phyloP scores from a whole-genome alignment of 1,284 basidiomycete species.

The Moesziomyces globuligerus region DNA sequence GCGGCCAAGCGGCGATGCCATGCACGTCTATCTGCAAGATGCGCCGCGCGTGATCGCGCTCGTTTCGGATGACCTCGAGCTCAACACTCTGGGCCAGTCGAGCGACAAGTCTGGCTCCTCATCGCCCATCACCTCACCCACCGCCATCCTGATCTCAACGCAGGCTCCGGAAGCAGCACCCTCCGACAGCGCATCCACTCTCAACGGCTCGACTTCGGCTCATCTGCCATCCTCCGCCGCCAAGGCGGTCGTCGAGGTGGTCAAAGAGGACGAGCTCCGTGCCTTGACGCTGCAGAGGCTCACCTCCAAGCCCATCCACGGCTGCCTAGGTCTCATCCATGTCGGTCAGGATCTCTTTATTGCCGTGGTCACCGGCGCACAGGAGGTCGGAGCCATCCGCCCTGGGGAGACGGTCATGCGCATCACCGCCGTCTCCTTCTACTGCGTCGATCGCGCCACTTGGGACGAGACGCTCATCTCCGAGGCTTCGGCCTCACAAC shows the following conservation, averaged over 20 bases:
- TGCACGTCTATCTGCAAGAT: conserved; percentile 60
- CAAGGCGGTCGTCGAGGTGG: conserved; percentile 49
- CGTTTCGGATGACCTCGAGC: conserved; percentile 22
- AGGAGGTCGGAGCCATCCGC: conserved; percentile 51
- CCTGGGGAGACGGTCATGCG: conserved; percentile 47
- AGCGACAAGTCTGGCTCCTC: conserved; percentile 6
- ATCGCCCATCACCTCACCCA: conserved; percentile 4
- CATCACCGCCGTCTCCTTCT: conserved; percentile 59
- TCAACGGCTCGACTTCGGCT: conserved; percentile 20
- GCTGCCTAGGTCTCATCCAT: conserved; percentile 61
- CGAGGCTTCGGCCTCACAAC: conserved; percentile 21
- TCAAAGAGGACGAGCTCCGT: conserved; percentile 37
- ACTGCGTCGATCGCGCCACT: conserved; percentile 55
- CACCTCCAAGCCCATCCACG: conserved; percentile 34
- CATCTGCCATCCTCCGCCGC: conserved; percentile 16
- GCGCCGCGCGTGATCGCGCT: conserved; percentile 52
- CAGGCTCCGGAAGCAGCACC: conserved; percentile 13
- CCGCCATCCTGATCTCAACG: conserved; percentile 39
- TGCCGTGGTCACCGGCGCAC: conserved; percentile 50
- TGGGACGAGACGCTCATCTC: conserved; percentile 56
- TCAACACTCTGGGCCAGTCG: not conserved
- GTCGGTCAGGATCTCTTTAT: conserved; percentile 61
- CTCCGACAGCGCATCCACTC: conserved; percentile 12
- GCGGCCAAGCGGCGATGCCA: conserved; percentile 31
- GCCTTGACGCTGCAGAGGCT: conserved; percentile 31